Evolutionary conservation across 345 rosid genomes (phyloP), one percentile per base, ranked within the genome.

Genomic region (Citrus trifoliata): DNA sequence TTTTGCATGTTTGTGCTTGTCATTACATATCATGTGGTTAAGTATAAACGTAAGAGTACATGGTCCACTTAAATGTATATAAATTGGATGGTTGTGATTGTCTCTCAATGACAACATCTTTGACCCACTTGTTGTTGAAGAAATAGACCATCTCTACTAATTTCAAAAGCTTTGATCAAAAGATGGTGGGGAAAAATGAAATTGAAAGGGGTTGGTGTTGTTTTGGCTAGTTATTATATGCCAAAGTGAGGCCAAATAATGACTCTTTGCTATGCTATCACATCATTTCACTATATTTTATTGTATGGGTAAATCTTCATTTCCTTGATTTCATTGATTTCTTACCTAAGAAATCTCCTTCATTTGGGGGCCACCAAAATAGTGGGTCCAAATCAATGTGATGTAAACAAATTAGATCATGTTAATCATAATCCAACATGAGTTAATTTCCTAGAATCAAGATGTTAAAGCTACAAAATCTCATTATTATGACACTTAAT

Each of bases 101-200:
- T 80, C 78, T 67, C 72, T 60, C 70, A 35, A 61, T 78, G 68
- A 75, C 67, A 83, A 72, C 78, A 77, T 77, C 28, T 77, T 82
- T 88, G 87, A 86, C 88, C 90, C 88, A 85, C 91, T 51, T 78
- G 88, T 81, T 78, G 85, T 85, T 89, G 83, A 82, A 85, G 77
- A 73, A 85, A 85, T 78, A 64, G 91, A 82, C 87, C 25, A 79
- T 80, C 85, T 80, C 75, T 80, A 55, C 53, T 27, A 7, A 21
- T 62, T 77, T 48, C 64, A 51, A 70, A 16, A 65, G 33, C 24
- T 30, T 8, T 10, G 42, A 76, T 73, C 58, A 48, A 25, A 76
- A 33, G 46, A 33, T 67, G 33, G 66, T 46, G 24, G 42, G 62
- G 40, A 22, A 35, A 35, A 48, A 66, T 75, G 67, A 78, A 68